phyloP scores from a whole-genome alignment of 768 basidiomycete species.

The Cystobasidium onofrii region DNA sequence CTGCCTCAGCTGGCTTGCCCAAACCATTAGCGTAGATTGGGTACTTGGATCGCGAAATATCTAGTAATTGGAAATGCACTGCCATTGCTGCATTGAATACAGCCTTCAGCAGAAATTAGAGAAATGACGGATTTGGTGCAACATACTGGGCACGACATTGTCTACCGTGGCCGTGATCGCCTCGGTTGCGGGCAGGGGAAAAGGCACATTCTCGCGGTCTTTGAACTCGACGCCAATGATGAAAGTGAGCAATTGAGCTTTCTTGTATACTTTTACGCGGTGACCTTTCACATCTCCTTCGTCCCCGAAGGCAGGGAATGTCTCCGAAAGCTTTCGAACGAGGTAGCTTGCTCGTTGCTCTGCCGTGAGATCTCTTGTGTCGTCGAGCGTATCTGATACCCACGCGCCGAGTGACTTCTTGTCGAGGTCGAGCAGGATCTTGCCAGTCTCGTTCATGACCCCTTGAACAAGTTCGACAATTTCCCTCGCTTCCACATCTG shows the following conservation, averaged over 20 bases:
- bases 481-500: constrained; percentile 27
- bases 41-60: constrained; percentile 8
- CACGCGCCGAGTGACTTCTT: not conserved
- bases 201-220: constrained; percentile 2
- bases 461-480: constrained; percentile 32
- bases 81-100: constrained; percentile 26
- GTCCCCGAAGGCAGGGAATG: constrained; percentile 31
- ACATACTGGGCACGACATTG: constrained; percentile 33
- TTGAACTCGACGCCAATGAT: constrained; percentile 23
- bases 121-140: not conserved
- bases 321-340: not conserved
- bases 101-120: not conserved
- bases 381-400: constrained; percentile 7
- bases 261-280: constrained; percentile 33
- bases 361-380: not conserved
- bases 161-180: constrained; percentile 20
- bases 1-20: not conserved
- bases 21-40: constrained; percentile 25
- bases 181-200: constrained; percentile 27
- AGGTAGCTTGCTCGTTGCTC: constrained; percentile 16
- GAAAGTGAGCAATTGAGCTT: constrained; percentile 29
- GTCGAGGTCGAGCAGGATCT: constrained; percentile 12
- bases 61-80: constrained; percentile 20
- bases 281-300: constrained; percentile 29
- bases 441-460: constrained; percentile 31